phyloP scores from a whole-genome alignment of 345 rosid genomes.

The Triadica sebifera region DNA sequence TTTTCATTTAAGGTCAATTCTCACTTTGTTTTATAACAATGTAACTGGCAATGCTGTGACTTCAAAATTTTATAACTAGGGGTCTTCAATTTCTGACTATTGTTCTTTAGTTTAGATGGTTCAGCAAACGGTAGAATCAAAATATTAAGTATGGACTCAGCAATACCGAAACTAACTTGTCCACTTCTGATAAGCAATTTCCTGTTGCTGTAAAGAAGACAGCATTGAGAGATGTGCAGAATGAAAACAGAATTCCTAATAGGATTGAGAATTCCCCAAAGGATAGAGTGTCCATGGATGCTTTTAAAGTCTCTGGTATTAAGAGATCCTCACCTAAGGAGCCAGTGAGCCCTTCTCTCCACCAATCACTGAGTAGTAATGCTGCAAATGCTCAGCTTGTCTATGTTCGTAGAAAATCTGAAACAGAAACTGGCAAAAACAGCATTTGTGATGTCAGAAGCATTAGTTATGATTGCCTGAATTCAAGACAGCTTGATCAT shows the following conservation, averaged over 20 bases:
- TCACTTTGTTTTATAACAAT: no score
- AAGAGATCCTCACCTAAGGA: constrained; percentile 48
- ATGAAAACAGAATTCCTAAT: constrained; percentile 50
- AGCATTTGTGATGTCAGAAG: constrained; percentile 22
- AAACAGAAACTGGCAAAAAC: constrained; percentile 51
- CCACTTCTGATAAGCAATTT: constrained; percentile 40
- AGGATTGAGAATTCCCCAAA: constrained; percentile 36
- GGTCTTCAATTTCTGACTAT: neutral
- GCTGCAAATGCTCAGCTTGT: constrained; percentile 61
- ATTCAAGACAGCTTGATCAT: constrained; percentile 20
- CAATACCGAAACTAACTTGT: constrained; percentile 38
- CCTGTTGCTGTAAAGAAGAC: constrained; percentile 48
- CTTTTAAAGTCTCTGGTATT: constrained; percentile 48
- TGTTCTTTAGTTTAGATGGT: constrained; percentile 39
- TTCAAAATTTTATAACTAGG: neutral
- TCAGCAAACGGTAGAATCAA: constrained; percentile 47
- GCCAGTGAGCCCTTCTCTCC: constrained; percentile 31
- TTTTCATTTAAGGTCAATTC: no score
- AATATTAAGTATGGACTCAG: constrained; percentile 38
- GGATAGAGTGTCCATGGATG: constrained; percentile 37
- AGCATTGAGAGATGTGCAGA: constrained; percentile 58
- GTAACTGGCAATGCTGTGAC: neutral
- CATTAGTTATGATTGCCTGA: constrained; percentile 20
- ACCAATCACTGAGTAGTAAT: constrained; percentile 43
- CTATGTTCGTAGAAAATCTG: constrained; percentile 77